Percentiles rank a stretch among this genome's conserved stretches.
Evolutionary conservation across 139 green algal species (phyloP).

Genomic region (Tetradesmus lagerheimii): DNA sequence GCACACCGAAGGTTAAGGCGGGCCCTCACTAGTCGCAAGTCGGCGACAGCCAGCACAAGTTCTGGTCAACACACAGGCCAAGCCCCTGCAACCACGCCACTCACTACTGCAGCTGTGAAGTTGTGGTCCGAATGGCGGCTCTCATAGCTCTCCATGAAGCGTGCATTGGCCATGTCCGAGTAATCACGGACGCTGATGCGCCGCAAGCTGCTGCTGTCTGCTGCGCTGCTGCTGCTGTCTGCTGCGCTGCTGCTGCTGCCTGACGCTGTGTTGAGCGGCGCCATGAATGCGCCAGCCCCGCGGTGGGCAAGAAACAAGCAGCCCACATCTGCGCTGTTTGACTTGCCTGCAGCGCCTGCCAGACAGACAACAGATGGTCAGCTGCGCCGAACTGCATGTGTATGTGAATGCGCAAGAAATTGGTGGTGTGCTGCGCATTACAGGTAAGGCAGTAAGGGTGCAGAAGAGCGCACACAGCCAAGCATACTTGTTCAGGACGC

Average conservation of each 20-base stretch:
- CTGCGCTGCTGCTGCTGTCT: constrained; percentile 4
- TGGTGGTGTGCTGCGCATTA: too few species aligned
- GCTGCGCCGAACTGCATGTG: too few species aligned
- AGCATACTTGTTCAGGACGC: too few species aligned
- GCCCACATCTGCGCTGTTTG: constrained; percentile 59
- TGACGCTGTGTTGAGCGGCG: constrained; percentile 5
- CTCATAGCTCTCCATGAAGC: constrained; percentile 95
- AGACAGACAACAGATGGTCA: too few species aligned
- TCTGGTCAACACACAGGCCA: too few species aligned
- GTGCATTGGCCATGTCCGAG: constrained; percentile 43
- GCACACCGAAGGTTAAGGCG: too few species aligned
- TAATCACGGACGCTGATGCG: constrained; percentile 51
- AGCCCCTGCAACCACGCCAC: background rate
- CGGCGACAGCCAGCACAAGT: too few species aligned
- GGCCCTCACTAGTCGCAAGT: too few species aligned
- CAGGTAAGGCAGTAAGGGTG: too few species aligned
- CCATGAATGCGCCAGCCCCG: constrained; percentile 71
- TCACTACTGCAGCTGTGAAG: constrained; percentile 71
- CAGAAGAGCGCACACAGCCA: too few species aligned
- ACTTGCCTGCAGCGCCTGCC: constrained; percentile 49
- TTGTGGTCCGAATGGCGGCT: constrained; percentile 82
- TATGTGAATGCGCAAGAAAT: too few species aligned
- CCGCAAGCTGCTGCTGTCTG: constrained; percentile 21
- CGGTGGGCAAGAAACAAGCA: constrained; percentile 83
- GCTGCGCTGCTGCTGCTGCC: constrained; percentile 1